phyloP scores from a whole-genome alignment of 1,284 basidiomycete species.

The Kwoniella shivajii region DNA sequence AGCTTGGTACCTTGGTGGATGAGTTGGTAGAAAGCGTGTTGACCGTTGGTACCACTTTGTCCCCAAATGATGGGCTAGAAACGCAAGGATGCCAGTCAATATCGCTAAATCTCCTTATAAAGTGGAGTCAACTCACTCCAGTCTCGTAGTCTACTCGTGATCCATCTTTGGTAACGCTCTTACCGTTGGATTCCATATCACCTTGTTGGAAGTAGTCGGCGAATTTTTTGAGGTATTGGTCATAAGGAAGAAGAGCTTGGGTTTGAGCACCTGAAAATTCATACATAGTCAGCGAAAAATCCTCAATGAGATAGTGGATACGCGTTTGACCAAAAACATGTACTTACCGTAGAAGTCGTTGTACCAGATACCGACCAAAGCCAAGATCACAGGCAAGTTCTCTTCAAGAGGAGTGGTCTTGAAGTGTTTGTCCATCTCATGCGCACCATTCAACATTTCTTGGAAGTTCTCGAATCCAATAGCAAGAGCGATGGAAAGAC shows the following conservation, averaged over 20 bases:
- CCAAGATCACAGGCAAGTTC: conserved; percentile 90
- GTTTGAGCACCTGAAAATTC: conserved; percentile 89
- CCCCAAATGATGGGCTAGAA: conserved; percentile 95
- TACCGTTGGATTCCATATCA: conserved; percentile 99
- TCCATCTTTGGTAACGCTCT: conserved; percentile 91
- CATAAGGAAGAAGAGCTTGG: conserved; percentile 92
- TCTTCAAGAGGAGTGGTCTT: conserved; percentile 81
- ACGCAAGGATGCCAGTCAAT: neutral
- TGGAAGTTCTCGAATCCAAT: conserved; percentile 96
- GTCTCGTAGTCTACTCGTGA: conserved; percentile 94
- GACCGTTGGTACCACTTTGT: conserved; percentile 95
- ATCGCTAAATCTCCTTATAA: neutral
- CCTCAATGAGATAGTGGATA: neutral
- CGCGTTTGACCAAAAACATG: too few species aligned
- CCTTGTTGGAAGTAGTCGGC: conserved; percentile 99
- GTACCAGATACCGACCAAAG: conserved; percentile 95
- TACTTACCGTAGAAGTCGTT: conserved; percentile 87
- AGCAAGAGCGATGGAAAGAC: conserved; percentile 87
- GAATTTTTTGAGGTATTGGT: conserved; percentile 98
- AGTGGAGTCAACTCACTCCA: conserved; percentile 63
- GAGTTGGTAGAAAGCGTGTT: conserved; percentile 99
- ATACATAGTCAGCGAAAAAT: too few species aligned
- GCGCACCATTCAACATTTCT: conserved; percentile 84
- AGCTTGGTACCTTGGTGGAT: conserved; percentile 94
- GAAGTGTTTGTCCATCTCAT: conserved; percentile 98